Percentiles rank a stretch among this genome's conserved stretches.
phyloP scores from a whole-genome alignment of 2,329 filamentous ascomycete species.

The Aspergillus sp. region DNA sequence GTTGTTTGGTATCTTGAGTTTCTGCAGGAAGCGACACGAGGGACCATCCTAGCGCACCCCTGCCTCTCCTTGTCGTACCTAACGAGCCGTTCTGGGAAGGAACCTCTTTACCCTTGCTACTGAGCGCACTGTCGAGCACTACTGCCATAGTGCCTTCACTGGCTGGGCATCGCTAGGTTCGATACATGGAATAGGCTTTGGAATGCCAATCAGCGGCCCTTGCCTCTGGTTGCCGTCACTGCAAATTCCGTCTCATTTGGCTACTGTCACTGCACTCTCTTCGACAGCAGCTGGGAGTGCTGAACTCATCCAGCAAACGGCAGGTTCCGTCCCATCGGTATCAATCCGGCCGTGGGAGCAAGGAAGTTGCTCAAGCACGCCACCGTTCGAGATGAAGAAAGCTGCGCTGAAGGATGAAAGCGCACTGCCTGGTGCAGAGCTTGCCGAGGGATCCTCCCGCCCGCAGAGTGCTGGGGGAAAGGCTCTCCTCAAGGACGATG shows the following conservation, averaged over 20 bases:
- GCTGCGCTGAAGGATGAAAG: slow-evolving; percentile 20
- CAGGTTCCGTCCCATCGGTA: slow-evolving; percentile 13
- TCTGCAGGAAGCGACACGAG: slow-evolving; percentile 20
- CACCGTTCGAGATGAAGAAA: slow-evolving; percentile 18
- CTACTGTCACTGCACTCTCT: slow-evolving; percentile 20
- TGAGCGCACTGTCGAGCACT: slow-evolving; percentile 1
- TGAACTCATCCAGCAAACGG: slow-evolving; percentile 13
- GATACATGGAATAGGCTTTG: slow-evolving; percentile 12
- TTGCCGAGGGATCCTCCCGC: slow-evolving; percentile 7
- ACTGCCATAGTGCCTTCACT: background rate
- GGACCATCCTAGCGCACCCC: slow-evolving; percentile 20
- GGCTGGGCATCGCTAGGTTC: background rate
- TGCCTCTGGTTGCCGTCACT: slow-evolving; percentile 27
- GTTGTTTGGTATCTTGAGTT: slow-evolving; percentile 12
- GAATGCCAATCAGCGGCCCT: slow-evolving; percentile 29
- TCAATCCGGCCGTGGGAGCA: slow-evolving; percentile 14
- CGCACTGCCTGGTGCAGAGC: slow-evolving; percentile 12
- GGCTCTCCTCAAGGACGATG: slow-evolving; percentile 9
- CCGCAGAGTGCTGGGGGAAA: slow-evolving; percentile 12
- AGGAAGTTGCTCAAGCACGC: slow-evolving; percentile 9
- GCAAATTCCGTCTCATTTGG: slow-evolving; percentile 20
- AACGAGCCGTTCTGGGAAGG: slow-evolving; percentile 6
- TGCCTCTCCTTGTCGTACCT: slow-evolving; percentile 12
- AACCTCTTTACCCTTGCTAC: slow-evolving; percentile 1
- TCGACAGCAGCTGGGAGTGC: slow-evolving; percentile 17